phyloP scores from a whole-genome alignment of 805 yeast genomes.

The Pichia pseudocactophila region DNA sequence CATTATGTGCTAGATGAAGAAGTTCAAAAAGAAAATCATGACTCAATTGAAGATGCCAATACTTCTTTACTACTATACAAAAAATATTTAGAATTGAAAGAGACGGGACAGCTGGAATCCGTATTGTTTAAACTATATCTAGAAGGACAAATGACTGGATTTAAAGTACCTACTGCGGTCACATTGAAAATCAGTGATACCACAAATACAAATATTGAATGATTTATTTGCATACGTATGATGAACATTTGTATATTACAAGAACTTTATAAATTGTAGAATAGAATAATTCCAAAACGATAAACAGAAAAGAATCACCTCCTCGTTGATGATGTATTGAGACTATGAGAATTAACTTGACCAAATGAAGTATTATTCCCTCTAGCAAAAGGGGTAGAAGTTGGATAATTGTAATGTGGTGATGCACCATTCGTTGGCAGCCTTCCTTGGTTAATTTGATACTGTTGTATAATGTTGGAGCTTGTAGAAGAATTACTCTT shows the following conservation, averaged over 20 bases:
- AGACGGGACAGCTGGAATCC: constrained; percentile 49
- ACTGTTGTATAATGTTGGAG: neutral
- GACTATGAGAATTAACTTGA: neutral
- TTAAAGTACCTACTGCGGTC: constrained; percentile 35
- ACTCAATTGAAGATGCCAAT: constrained; percentile 91
- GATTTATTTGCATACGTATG: neutral
- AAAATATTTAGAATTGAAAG: constrained; percentile 55
- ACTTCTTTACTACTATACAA: constrained; percentile 76
- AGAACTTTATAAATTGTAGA: neutral
- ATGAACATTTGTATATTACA: neutral
- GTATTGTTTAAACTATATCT: constrained; percentile 59
- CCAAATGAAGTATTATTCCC: constrained; percentile 9
- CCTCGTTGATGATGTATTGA: neutral
- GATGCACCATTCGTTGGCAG: no score
- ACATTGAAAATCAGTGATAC: neutral
- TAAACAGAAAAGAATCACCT: neutral
- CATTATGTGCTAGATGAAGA: constrained; percentile 64
- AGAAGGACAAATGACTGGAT: constrained; percentile 54
- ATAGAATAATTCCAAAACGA: neutral
- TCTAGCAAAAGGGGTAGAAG: constrained; percentile 3
- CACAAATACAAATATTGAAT: no score
- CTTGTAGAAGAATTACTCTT: neutral
- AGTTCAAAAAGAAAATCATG: constrained; percentile 92
- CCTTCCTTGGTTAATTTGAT: neutral
- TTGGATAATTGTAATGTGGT: neutral